A percentile compares a stretch with the other conserved stretches of the same genome.
Evolutionary conservation across 768 basidiomycete genomes (phyloP).

Genomic region (Amanita molliuscula): DNA sequence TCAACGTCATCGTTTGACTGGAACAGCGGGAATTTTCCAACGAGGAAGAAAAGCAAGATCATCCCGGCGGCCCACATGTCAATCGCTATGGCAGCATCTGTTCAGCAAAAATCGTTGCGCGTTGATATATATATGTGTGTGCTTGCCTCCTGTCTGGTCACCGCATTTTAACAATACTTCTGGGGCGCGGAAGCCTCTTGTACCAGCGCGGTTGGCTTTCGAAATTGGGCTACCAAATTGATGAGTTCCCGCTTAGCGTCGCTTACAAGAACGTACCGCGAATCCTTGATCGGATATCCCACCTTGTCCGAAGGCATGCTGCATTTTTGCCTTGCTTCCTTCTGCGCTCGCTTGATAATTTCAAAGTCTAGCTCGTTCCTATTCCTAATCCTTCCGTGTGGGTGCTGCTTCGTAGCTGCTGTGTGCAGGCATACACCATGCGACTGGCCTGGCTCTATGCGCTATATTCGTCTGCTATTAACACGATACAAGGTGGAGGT

Average conservation of each 20-base stretch:
- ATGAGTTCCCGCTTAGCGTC: neutral
- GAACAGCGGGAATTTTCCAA: slow-evolving; percentile 88
- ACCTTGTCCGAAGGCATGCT: slow-evolving; percentile 53
- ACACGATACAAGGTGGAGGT: neutral
- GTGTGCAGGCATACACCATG: slow-evolving; percentile 73
- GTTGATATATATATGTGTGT: neutral
- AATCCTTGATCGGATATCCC: slow-evolving; percentile 70
- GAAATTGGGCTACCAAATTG: slow-evolving; percentile 50
- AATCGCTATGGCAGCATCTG: slow-evolving; percentile 48
- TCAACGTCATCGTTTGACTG: slow-evolving; percentile 91
- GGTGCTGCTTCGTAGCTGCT: slow-evolving; percentile 41
- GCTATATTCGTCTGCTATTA: slow-evolving; percentile 23
- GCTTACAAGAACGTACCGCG: slow-evolving; percentile 34
- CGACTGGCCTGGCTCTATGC: slow-evolving; percentile 38
- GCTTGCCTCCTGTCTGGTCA: slow-evolving; percentile 83
- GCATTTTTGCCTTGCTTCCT: slow-evolving; percentile 47
- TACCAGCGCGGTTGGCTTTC: slow-evolving; percentile 95
- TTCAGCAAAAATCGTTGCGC: slow-evolving; percentile 1
- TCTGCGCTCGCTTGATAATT: slow-evolving; percentile 46
- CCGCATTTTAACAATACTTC: slow-evolving; percentile 93
- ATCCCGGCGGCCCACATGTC: slow-evolving; percentile 95
- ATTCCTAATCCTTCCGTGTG: slow-evolving; percentile 54
- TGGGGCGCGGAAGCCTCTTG: slow-evolving; percentile 92
- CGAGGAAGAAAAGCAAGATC: slow-evolving; percentile 88
- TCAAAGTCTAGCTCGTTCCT: slow-evolving; percentile 36